phyloP scores from a whole-genome alignment of 2,329 filamentous ascomycete genomes.

The Epichloe bromicola region DNA sequence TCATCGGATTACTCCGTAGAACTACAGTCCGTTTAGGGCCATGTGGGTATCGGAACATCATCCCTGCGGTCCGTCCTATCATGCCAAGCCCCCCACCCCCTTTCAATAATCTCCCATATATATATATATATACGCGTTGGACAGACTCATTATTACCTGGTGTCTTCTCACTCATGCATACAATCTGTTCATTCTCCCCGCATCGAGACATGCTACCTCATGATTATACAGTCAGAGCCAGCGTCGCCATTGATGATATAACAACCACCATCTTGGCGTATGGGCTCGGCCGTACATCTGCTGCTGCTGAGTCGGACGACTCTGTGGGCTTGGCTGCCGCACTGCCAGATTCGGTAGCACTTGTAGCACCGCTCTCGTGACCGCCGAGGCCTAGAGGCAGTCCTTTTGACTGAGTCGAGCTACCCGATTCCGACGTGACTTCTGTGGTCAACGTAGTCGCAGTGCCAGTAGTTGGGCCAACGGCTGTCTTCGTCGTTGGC shows the following conservation, averaged over 20 bases:
- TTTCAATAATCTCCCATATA: neutral
- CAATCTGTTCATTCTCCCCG: neutral
- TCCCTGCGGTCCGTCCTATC: neutral
- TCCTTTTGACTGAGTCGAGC: neutral
- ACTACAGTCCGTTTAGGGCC: neutral
- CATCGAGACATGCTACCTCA: neutral
- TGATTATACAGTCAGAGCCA: constrained; percentile 1
- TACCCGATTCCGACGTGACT: neutral
- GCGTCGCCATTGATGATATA: neutral
- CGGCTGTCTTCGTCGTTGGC: neutral
- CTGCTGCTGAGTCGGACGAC: constrained; percentile 5
- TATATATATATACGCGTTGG: neutral
- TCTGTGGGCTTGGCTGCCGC: constrained; percentile 4
- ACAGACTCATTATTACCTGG: neutral
- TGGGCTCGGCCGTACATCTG: neutral
- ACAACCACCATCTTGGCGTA: neutral
- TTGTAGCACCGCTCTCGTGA: constrained; percentile 8
- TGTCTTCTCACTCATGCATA: neutral
- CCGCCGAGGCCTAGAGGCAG: constrained; percentile 10
- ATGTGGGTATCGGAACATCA: constrained; percentile 3
- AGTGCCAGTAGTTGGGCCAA: constrained; percentile 1
- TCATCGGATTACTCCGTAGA: no score
- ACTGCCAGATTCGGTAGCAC: neutral
- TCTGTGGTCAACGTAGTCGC: constrained; percentile 1
- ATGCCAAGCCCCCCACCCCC: neutral